Percentiles rank a stretch among this genome's conserved stretches.
phyloP scores from a whole-genome alignment of 2,329 filamentous ascomycete species.

The Neopestalotiopsis clavispora region DNA sequence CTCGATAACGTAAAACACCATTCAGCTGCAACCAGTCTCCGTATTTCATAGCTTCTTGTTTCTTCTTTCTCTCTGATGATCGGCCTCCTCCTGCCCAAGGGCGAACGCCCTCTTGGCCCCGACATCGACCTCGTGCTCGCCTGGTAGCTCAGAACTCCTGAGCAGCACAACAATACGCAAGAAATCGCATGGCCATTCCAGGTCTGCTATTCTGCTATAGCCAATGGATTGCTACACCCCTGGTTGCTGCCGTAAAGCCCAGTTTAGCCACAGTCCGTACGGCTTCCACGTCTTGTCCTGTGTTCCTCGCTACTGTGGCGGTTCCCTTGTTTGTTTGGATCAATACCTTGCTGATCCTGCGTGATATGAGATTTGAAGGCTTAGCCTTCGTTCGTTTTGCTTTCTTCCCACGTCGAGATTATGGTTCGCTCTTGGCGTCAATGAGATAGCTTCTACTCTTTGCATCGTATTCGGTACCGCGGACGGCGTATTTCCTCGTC shows the following conservation, averaged over 20 bases:
- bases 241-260: constrained; percentile 8
- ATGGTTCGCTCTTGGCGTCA: not conserved
- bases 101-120: not conserved
- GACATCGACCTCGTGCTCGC: not conserved
- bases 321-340: not conserved
- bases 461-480: not conserved
- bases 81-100: not conserved
- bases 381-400: not conserved
- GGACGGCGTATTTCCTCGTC: not conserved
- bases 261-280: constrained; percentile 12
- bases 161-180: constrained; percentile 4
- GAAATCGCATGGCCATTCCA: constrained; percentile 16
- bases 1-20: not conserved
- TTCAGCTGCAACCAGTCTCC: not conserved
- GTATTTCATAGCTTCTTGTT: not conserved
- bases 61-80: not conserved
- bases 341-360: not conserved
- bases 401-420: not conserved
- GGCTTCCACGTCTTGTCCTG: constrained; percentile 15
- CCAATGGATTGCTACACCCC: constrained; percentile 16
- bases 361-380: not conserved
- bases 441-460: not conserved
- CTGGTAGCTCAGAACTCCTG: not conserved
- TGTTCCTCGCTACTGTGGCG: constrained; percentile 6
- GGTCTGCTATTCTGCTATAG: constrained; percentile 10